phyloP scores from a whole-genome alignment of 371 early-diverging fungal genomes.

The Mortierella sp. region DNA sequence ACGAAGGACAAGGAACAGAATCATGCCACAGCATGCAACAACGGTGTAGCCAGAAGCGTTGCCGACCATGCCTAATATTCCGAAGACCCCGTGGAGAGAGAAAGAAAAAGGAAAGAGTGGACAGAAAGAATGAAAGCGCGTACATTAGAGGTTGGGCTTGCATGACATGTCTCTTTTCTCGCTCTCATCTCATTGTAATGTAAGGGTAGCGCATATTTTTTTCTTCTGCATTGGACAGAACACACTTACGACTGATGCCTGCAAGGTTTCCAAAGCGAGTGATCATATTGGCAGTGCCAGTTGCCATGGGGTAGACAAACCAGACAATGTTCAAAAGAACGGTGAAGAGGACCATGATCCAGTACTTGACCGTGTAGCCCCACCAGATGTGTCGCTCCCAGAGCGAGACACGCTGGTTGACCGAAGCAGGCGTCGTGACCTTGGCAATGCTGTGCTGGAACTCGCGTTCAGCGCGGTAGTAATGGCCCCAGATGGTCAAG shows the following conservation, averaged over 20 bases:
- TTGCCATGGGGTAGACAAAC: conserved; percentile 25
- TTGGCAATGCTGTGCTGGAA: conserved; percentile 52
- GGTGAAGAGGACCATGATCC: conserved; percentile 30
- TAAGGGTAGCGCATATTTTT: too few relatives aligned
- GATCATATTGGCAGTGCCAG: conserved; percentile 4
- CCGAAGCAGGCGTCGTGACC: conserved; percentile 34
- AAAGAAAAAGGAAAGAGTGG: not conserved
- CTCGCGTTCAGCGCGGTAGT: conserved; percentile 48
- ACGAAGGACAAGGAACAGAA: conserved; percentile 48
- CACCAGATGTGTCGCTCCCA: conserved; percentile 51
- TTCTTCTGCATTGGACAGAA: too few relatives aligned
- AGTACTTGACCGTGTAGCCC: conserved; percentile 48
- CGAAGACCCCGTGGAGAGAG: not conserved
- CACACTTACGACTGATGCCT: conserved; percentile 43
- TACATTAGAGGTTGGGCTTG: too few relatives aligned
- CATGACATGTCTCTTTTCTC: too few relatives aligned
- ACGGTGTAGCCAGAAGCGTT: conserved; percentile 34
- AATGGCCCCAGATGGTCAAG: conserved; percentile 49
- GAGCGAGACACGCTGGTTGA: conserved; percentile 40
- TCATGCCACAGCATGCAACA: conserved; percentile 39
- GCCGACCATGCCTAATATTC: conserved; percentile 17
- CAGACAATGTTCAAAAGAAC: conserved; percentile 33
- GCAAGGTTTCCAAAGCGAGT: conserved; percentile 13
- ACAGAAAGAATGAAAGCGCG: not conserved
- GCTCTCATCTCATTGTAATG: too few relatives aligned